Percentiles rank a stretch among this genome's conserved stretches.
These are phyloP conservation scores for Heliamphora ciliata DNA, from an alignment of 179 eudicot genomes.

Conservation along the genomic window DNA sequence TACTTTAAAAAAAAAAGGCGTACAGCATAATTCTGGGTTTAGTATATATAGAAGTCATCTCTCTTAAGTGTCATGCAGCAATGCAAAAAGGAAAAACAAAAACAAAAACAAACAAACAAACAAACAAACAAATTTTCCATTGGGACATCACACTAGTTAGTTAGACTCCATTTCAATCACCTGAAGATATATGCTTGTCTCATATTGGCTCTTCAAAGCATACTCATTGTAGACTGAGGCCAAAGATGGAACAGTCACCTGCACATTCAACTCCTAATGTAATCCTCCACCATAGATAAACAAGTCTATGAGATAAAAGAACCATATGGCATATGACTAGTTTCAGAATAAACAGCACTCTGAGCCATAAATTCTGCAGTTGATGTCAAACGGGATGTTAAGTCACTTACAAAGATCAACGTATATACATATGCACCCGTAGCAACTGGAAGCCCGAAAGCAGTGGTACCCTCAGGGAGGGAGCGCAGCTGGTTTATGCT, in stretches of 20 bases:
- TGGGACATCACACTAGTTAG: background rate
- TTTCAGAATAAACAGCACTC: background rate
- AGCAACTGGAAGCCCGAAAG: constrained; percentile 73
- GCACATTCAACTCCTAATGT: constrained; percentile 20
- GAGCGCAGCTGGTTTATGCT: constrained; percentile 80
- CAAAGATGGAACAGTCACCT: constrained; percentile 86
- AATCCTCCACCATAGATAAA: background rate
- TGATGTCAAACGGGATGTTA: background rate
- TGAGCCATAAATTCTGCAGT: background rate
- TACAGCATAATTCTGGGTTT: too few relatives aligned
- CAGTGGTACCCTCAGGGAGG: constrained; percentile 54
- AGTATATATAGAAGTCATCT: too few relatives aligned
- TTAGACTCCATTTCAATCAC: constrained; percentile 26
- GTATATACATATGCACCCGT: constrained; percentile 76
- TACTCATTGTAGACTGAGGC: constrained; percentile 93
- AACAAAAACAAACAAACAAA: too few relatives aligned
- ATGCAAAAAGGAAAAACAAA: too few relatives aligned
- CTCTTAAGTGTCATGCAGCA: too few relatives aligned
- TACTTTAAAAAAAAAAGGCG: too few relatives aligned
- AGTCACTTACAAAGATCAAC: constrained; percentile 64
- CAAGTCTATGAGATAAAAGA: constrained; percentile 1
- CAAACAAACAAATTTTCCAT: background rate
- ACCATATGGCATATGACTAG: background rate
- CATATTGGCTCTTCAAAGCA: constrained; percentile 92
- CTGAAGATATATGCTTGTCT: constrained; percentile 89